These are phyloP conservation scores for Ogataea chonburiensis DNA, from an alignment of 805 yeast genomes.

Conservation along the genomic window DNA sequence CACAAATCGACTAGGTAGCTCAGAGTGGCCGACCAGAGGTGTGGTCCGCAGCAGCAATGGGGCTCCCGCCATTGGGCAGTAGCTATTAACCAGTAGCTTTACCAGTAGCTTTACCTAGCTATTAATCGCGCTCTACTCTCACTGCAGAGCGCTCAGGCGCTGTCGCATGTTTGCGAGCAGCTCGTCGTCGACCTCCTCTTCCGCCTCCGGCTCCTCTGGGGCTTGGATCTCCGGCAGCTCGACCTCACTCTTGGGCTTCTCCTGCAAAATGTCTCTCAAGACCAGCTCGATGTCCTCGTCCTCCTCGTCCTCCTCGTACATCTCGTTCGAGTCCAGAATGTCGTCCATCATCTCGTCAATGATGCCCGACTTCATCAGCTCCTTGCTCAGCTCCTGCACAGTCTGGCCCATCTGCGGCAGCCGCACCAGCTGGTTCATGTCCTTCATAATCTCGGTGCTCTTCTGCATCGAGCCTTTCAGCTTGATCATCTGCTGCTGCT, in stretches of 20 bases:
- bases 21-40: too few species aligned
- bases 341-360: slow-evolving; percentile 96
- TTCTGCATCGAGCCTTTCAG: slow-evolving; percentile 77
- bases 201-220: slow-evolving; percentile 23
- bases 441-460: slow-evolving; percentile 81
- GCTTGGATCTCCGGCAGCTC: slow-evolving; percentile 21
- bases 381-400: slow-evolving; percentile 83
- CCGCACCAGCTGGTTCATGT: slow-evolving; percentile 74
- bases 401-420: slow-evolving; percentile 79
- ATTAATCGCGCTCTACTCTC: too few species aligned
- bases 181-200: slow-evolving; percentile 66
- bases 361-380: slow-evolving; percentile 79
- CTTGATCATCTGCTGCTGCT: slow-evolving; percentile 83
- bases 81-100: too few species aligned
- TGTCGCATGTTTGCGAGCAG: slow-evolving; percentile 86
- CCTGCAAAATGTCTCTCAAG: slow-evolving; percentile 43
- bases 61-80: too few species aligned
- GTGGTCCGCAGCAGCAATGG: too few species aligned
- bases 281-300: slow-evolving; percentile 64
- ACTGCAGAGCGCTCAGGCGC: slow-evolving; percentile 79
- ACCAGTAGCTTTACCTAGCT: too few species aligned
- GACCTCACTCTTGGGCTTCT: slow-evolving; percentile 33
- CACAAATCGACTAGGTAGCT: too few species aligned
- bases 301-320: slow-evolving; percentile 68
- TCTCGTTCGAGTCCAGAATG: slow-evolving; percentile 67